phyloP scores from a whole-genome alignment of 805 yeast species.

The Saturnispora kantuleensis region DNA sequence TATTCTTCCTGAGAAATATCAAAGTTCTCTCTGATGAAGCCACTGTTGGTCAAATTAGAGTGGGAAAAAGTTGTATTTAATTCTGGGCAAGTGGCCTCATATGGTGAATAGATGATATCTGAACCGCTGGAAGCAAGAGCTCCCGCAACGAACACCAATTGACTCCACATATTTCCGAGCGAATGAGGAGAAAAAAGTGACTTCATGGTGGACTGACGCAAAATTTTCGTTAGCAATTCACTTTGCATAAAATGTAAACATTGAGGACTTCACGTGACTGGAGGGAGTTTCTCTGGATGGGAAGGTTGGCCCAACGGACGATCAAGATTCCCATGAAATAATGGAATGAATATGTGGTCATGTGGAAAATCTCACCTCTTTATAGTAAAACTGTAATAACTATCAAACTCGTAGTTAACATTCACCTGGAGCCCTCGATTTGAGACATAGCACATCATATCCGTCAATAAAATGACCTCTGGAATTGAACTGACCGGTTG shows the following conservation, averaged over 20 bases:
- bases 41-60: conserved; percentile 11
- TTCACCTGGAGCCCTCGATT: not conserved
- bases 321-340: no score
- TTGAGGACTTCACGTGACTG: not conserved
- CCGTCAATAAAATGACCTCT: conserved; percentile 5
- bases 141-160: not conserved
- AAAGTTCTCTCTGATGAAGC: conserved; percentile 34
- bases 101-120: conserved; percentile 40
- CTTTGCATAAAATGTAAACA: conserved; percentile 2
- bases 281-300: no score
- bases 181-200: not conserved
- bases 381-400: not conserved
- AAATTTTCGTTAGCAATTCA: not conserved
- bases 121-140: conserved; percentile 26
- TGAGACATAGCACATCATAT: conserved; percentile 7
- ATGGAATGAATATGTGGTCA: not conserved
- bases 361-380: not conserved
- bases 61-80: conserved; percentile 12
- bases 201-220: not conserved
- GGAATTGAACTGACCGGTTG: conserved; percentile 18
- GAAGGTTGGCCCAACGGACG: not conserved
- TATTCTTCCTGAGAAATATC: conserved; percentile 38
- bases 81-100: conserved; percentile 38
- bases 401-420: not conserved
- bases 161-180: not conserved